Conservation (phyloP, 2,329 filamentous ascomycete genomes). For the Bretziella fagacearum region DNA sequence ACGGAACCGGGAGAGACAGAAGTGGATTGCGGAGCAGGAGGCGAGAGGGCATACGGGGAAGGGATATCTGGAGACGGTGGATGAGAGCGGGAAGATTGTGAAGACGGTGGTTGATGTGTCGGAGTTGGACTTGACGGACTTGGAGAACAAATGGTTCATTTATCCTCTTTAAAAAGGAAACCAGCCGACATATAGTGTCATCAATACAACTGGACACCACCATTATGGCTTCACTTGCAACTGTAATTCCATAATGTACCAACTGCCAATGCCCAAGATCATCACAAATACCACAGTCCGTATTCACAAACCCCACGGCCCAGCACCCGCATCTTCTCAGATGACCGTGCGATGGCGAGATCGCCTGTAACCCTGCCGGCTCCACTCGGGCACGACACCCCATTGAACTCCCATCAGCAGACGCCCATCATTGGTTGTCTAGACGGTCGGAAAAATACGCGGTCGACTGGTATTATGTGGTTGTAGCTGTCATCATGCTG, state of each 20-base stretch:
- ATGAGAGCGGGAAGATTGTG: background rate
- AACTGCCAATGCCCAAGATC: no score
- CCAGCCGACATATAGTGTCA: no score
- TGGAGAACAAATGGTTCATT: constrained; percentile 9
- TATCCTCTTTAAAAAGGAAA: constrained; percentile 4
- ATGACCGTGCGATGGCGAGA: background rate
- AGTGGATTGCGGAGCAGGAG: background rate
- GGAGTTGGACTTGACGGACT: constrained; percentile 5
- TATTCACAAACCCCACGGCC: background rate
- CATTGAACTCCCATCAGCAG: background rate
- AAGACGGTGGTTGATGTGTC: constrained; percentile 6
- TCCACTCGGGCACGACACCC: background rate
- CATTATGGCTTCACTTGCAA: no score
- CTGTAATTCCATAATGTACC: no score
- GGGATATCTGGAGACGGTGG: background rate
- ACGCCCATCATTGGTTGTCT: background rate
- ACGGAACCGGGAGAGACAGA: background rate
- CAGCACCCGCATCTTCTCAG: background rate
- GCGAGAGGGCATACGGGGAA: background rate
- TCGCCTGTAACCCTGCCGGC: background rate
- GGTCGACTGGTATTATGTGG: no score
- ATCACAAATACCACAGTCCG: no score
- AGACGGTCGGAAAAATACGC: background rate
- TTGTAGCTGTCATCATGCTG: no score
- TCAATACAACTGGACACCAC: no score